Base-by-base conservation (phyloP, 1,139 yeast genomes). In the Scheffersomyces lignicola region DNA sequence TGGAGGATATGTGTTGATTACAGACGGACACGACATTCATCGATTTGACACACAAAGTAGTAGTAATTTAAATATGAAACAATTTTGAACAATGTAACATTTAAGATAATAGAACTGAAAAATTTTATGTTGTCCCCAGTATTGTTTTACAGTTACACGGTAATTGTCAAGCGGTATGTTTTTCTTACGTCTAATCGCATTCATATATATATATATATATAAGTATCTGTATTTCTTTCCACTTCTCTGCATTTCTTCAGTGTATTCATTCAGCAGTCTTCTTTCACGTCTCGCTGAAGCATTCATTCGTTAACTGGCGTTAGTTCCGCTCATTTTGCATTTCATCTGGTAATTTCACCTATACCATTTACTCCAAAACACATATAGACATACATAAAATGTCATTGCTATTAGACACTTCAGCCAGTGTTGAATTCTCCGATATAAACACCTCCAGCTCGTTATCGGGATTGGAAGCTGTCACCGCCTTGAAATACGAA, bases 321-420 rank as follows among this genome's bases (percentile, higher is more conserved):
- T 20, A 8, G n/a, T 20, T 20, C 23, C 8, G 9, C n/a, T 20
- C 23, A 20, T 20, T 20, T 8, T 8, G n/a, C n/a, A 20, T 8
- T 20, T 20, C 23, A 20, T 20, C n/a, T n/a, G 9, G n/a, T 20
- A 20, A 8, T 20, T 20, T 9, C n/a, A 20, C 23, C 23, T n/a
- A 20, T 20, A 20, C 23, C 23, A 9, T 20, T 9, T 20, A 20
- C 8, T 20, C 8, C 23, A 20, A 9, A 9, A 20, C 10, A 23
- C 6, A 23, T 9, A 23, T 9, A 23, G 7, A 23, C 10, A 23
- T 23, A 23, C 10, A 6, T 11, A 23, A 6, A 23, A 24, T 24
- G 28, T 26, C 29, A 15, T 26, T 26, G 18, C 11, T 26, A 26
- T 5, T 26, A 6, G 29, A 26, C 18, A 26, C 29, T 10, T 5